Evolutionary conservation across 106 monocot genomes (phyloP).

Genomic region (Chionographis japonica): DNA sequence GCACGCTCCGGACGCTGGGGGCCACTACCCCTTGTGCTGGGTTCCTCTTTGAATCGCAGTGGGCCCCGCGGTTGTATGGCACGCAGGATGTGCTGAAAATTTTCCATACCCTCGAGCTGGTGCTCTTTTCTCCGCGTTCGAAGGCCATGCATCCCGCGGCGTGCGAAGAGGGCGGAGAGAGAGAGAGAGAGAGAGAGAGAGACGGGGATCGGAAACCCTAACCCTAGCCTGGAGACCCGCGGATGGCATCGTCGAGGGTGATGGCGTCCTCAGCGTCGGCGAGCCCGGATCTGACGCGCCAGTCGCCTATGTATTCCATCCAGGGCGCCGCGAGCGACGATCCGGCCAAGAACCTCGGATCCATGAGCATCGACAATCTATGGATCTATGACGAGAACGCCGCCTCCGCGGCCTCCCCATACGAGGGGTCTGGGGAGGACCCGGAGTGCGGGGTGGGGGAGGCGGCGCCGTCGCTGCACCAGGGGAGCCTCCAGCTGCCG

Average conservation of each 20-base stretch:
- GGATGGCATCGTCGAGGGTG: slow-evolving; percentile 24
- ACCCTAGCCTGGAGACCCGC: neutral
- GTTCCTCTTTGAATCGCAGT: too few species aligned
- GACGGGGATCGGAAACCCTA: neutral
- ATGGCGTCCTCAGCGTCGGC: slow-evolving; percentile 16
- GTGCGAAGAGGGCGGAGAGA: too few species aligned
- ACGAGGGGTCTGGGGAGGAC: too few species aligned
- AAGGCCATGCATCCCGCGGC: too few species aligned
- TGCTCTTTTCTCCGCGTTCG: too few species aligned
- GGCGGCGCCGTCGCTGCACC: neutral
- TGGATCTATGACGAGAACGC: neutral
- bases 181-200: too few species aligned
- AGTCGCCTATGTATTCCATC: neutral
- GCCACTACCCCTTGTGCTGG: too few species aligned
- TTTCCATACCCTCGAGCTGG: too few species aligned
- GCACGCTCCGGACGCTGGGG: too few species aligned
- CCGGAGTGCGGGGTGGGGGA: neutral
- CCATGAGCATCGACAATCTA: slow-evolving; percentile 10
- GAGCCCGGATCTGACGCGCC: slow-evolving; percentile 7
- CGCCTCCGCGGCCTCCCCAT: neutral
- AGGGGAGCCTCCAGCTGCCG: neutral
- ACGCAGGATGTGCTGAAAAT: too few species aligned
- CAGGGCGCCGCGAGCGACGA: neutral
- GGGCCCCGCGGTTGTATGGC: too few species aligned
- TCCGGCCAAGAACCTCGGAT: neutral